A percentile compares a stretch with the other conserved stretches of the same genome.
phyloP scores from a whole-genome alignment of 1,139 yeast species.

The Debaryomyces coudertii region DNA sequence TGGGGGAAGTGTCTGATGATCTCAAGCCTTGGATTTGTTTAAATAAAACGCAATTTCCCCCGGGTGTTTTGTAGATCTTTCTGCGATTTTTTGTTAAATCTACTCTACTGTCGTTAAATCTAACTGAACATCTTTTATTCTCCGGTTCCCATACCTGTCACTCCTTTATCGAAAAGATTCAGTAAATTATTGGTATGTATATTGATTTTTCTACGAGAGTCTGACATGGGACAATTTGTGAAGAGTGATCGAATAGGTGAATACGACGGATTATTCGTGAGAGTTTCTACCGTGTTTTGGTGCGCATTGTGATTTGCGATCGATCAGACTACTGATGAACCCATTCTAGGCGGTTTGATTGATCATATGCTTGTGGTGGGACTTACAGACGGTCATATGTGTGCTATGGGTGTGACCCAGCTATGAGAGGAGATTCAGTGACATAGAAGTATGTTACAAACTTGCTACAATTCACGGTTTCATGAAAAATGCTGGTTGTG shows the following conservation, averaged over 20 bases:
- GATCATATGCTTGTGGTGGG: too few relatives aligned
- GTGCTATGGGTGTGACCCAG: too few relatives aligned
- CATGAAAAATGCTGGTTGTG: constrained; percentile 4
- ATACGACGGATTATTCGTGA: too few relatives aligned
- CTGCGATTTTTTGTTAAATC: background rate
- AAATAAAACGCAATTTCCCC: constrained; percentile 2
- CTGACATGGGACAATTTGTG: too few relatives aligned
- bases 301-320: too few relatives aligned
- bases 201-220: background rate
- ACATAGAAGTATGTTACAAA: background rate
- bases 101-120: constrained; percentile 10
- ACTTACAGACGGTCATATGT: too few relatives aligned
- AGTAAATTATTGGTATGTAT: constrained; percentile 9
- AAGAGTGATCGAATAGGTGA: too few relatives aligned
- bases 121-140: constrained; percentile 7
- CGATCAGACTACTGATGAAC: too few relatives aligned
- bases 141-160: constrained; percentile 19
- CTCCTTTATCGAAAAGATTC: constrained; percentile 14
- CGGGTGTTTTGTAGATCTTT: background rate
- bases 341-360: too few relatives aligned
- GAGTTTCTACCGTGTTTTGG: too few relatives aligned
- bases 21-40: background rate
- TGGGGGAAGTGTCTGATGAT: background rate
- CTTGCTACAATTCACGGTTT: constrained; percentile 1
- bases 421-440: background rate